Percentiles rank a stretch among this genome's conserved stretches.
phyloP scores from a whole-genome alignment of 805 yeast genomes.

The Suhomyces prunicola region DNA sequence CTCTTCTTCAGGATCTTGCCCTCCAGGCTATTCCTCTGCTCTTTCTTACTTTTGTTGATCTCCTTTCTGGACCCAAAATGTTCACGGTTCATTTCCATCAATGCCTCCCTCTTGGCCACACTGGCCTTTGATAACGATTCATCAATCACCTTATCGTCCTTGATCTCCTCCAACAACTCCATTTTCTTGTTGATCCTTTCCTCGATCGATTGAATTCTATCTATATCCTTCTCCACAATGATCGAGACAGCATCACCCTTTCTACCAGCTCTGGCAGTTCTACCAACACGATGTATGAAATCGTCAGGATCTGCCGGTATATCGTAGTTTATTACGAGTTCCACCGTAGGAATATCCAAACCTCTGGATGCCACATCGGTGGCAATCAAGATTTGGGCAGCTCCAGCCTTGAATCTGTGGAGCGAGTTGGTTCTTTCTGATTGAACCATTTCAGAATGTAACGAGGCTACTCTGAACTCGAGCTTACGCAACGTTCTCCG shows the following conservation, averaged over 20 bases:
- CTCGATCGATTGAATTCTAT: conserved; percentile 80
- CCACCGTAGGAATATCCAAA: conserved; percentile 91
- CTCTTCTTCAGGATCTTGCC: neutral
- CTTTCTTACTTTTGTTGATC: conserved; percentile 45
- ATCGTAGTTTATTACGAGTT: conserved; percentile 85
- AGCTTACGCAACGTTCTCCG: conserved; percentile 71
- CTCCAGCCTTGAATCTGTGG: conserved; percentile 90
- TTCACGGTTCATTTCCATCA: conserved; percentile 91
- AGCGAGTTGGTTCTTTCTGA: conserved; percentile 84
- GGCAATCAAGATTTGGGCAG: conserved; percentile 88
- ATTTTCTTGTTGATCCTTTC: conserved; percentile 76
- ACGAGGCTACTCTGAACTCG: conserved; percentile 79
- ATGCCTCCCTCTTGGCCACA: conserved; percentile 83
- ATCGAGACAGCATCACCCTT: conserved; percentile 79
- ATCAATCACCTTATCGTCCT: conserved; percentile 75
- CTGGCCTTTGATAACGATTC: conserved; percentile 67
- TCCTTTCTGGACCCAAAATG: conserved; percentile 74
- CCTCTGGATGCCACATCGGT: conserved; percentile 99
- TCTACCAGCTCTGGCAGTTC: conserved; percentile 98
- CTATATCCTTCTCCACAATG: conserved; percentile 82
- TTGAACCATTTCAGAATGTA: conserved; percentile 95
- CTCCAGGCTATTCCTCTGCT: conserved; percentile 2
- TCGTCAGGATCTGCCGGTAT: conserved; percentile 96
- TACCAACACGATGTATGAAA: conserved; percentile 94
- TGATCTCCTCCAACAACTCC: conserved; percentile 67